Evolutionary conservation across 225 moss, liverwort and hornwort genomes (phyloP).

Genomic region (Thuidium tamariscinum): DNA sequence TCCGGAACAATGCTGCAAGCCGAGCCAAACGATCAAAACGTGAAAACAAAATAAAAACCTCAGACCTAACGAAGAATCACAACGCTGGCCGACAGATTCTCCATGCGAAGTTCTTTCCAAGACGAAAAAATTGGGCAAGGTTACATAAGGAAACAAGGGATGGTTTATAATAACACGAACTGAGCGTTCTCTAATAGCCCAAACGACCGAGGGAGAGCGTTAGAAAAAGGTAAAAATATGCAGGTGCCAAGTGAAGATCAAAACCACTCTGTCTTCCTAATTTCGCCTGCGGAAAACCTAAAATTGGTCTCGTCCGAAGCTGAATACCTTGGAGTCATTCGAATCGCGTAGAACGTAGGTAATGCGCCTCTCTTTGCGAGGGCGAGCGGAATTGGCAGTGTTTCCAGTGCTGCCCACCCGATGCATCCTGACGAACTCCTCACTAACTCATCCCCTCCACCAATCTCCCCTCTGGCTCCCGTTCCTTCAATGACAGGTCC

Average conservation of each 20-base stretch:
- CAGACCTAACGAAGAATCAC: not conserved
- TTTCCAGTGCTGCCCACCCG: constrained; percentile 98
- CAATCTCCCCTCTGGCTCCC: not conserved
- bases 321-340: constrained; percentile 79
- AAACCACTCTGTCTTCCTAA: not conserved
- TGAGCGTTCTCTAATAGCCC: not conserved
- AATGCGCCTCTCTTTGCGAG: constrained; percentile 83
- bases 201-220: not conserved
- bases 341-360: constrained; percentile 89
- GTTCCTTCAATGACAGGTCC: not conserved
- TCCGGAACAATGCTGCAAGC: constrained; percentile 84
- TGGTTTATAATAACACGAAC: not conserved
- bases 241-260: not conserved
- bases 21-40: not conserved
- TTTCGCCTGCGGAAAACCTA: not conserved
- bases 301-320: not conserved
- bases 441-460: constrained; percentile 18
- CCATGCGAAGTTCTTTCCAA: not conserved
- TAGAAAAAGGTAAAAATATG: not conserved
- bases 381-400: constrained; percentile 71
- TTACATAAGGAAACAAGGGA: too few relatives aligned
- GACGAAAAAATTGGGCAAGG: not conserved
- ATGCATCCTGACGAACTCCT: constrained; percentile 74
- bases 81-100: not conserved
- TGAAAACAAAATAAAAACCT: not conserved